These are phyloP conservation scores for Phytopythium mirpurense DNA, from an alignment of 352 stramenopile genomes.

Conservation along the genomic window DNA sequence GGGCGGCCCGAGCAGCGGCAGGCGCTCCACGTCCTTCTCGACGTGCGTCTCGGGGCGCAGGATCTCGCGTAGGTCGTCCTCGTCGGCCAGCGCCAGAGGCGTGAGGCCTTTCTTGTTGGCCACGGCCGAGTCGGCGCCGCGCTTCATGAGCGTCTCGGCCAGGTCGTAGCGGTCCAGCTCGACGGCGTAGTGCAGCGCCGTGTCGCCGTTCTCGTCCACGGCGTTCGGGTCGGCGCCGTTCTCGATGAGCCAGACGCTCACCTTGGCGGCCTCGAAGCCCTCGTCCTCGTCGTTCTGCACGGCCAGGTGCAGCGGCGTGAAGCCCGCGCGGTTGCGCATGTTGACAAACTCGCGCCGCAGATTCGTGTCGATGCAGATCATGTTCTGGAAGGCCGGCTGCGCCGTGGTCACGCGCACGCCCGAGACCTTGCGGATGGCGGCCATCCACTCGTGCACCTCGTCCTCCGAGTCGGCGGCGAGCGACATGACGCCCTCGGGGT, in stretches of 20 bases:
- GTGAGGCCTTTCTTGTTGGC: conserved; percentile 68
- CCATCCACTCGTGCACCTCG: conserved; percentile 86
- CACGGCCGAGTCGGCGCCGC: conserved; percentile 67
- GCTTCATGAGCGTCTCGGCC: conserved; percentile 85
- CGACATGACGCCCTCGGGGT: conserved; percentile 75
- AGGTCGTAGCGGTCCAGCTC: conserved; percentile 77
- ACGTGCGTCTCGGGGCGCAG: conserved; percentile 49
- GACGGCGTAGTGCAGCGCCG: conserved; percentile 82
- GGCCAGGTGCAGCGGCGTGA: conserved; percentile 71
- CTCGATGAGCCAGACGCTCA: conserved; percentile 84
- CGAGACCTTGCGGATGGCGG: conserved; percentile 78
- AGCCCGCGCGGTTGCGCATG: conserved; percentile 84
- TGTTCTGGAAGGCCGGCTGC: conserved; percentile 73
- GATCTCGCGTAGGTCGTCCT: conserved; percentile 78
- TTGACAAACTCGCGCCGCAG: conserved; percentile 82
- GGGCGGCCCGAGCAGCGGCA: conserved; percentile 45
- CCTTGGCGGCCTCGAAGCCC: conserved; percentile 85
- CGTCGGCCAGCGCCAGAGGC: conserved; percentile 61
- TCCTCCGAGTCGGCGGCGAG: conserved; percentile 81
- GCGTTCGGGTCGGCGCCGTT: conserved; percentile 79
- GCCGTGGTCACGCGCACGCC: conserved; percentile 73
- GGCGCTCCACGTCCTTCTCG: conserved; percentile 26
- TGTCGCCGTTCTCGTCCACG: conserved; percentile 76
- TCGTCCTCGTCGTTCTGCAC: conserved; percentile 88
- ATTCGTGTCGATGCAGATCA: conserved; percentile 86